Conservation (phyloP, 139 green algal species). For the Chlorella sp. region DNA sequence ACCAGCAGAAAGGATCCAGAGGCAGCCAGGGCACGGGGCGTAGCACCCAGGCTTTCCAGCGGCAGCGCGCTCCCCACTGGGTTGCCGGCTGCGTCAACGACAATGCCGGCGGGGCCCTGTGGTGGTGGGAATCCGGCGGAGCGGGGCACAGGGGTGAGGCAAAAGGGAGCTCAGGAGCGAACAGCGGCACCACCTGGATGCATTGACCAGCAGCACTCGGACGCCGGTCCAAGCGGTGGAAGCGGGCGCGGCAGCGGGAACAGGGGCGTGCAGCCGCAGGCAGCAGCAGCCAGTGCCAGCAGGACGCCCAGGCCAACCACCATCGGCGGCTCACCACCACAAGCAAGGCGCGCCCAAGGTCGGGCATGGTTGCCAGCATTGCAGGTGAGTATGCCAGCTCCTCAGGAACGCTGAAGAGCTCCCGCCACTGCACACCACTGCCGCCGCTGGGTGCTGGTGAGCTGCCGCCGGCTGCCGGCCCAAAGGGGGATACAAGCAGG, state of each 20-base stretch:
- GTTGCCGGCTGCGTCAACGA: slow-evolving; percentile 43
- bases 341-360: slow-evolving; percentile 22
- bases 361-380: slow-evolving; percentile 6
- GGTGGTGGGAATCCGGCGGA: too few relatives aligned
- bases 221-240: too few relatives aligned
- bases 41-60: slow-evolving; percentile 42
- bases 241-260: too few relatives aligned
- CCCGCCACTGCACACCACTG: slow-evolving; percentile 5
- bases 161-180: too few relatives aligned
- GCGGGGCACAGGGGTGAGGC: too few relatives aligned
- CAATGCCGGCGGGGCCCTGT: slow-evolving; percentile 55
- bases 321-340: slow-evolving; percentile 20
- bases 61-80: slow-evolving; percentile 45
- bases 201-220: too few relatives aligned
- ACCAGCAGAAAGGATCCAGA: slow-evolving; percentile 49
- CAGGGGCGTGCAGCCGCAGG: background rate
- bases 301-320: too few relatives aligned
- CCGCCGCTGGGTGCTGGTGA: background rate
- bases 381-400: slow-evolving; percentile 41
- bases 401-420: slow-evolving; percentile 49
- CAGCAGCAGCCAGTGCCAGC: background rate
- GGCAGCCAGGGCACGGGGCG: slow-evolving; percentile 44
- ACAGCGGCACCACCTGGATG: too few relatives aligned
- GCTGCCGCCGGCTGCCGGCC: background rate
- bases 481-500: slow-evolving; percentile 44